Conservation (phyloP, 371 early-diverging fungal species). For the Mortierella sp. region DNA sequence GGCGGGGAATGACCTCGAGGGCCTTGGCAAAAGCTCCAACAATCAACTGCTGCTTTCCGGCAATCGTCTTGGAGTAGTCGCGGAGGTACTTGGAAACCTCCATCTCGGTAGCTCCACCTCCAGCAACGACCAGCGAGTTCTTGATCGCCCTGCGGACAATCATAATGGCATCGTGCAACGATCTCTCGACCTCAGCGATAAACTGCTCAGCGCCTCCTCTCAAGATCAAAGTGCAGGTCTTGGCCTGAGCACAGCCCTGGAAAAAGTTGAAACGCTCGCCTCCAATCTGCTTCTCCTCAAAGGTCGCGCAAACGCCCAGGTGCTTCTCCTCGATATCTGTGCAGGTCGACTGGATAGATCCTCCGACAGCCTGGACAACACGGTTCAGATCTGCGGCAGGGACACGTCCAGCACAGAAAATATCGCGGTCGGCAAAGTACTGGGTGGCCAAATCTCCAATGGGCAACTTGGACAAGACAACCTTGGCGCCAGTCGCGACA, state of each 20-base stretch:
- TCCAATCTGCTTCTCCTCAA: conserved; percentile 99
- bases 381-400: conserved; percentile 94
- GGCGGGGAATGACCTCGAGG: conserved; percentile 99
- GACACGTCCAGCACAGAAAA: conserved; percentile 99
- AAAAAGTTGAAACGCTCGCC: conserved; percentile 99
- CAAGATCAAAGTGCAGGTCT: conserved; percentile 97
- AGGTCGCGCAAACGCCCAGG: conserved; percentile 91
- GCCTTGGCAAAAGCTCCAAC: conserved; percentile 98
- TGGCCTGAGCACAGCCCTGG: conserved; percentile 90
- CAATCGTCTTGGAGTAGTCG: conserved; percentile 90
- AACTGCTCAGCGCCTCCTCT: conserved; percentile 99
- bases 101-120: conserved; percentile 99
- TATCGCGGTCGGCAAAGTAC: conserved; percentile 99
- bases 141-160: conserved; percentile 97
- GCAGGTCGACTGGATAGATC: conserved; percentile 92
- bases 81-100: conserved; percentile 96
- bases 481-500: conserved; percentile 98
- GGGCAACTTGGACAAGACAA: conserved; percentile 98
- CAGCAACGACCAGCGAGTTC: conserved; percentile 96
- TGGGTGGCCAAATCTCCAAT: conserved; percentile 99
- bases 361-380: conserved; percentile 97
- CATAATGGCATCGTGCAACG: conserved; percentile 99
- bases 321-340: conserved; percentile 88
- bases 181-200: conserved; percentile 99
- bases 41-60: conserved; percentile 98